These are phyloP conservation scores for Bauhinia variegata DNA, from an alignment of 306 rosid species.

Conservation along the genomic window DNA sequence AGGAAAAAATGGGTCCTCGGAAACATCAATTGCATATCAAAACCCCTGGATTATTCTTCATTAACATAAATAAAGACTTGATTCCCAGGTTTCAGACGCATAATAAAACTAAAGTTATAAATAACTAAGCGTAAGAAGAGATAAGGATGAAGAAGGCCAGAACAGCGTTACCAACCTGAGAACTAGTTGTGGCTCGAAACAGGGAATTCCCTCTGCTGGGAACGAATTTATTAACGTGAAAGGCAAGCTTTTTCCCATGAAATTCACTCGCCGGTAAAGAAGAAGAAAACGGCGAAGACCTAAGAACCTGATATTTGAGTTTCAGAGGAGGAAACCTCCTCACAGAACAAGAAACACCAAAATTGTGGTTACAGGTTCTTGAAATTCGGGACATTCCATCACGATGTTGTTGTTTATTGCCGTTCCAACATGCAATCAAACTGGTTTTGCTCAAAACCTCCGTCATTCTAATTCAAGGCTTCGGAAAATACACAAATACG, in stretches of 20 bases:
- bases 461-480: slow-evolving; percentile 47
- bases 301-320: slow-evolving; percentile 41
- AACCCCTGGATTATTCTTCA: no score
- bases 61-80: neutral
- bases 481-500: neutral
- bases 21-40: no score
- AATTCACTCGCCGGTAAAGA: slow-evolving; percentile 35
- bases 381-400: slow-evolving; percentile 42
- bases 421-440: slow-evolving; percentile 51
- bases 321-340: slow-evolving; percentile 46
- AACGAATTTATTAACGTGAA: slow-evolving; percentile 38
- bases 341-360: slow-evolving; percentile 25
- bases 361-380: slow-evolving; percentile 31
- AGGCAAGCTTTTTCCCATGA: slow-evolving; percentile 43
- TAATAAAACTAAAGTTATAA: no score
- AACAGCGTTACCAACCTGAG: slow-evolving; percentile 56
- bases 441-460: slow-evolving; percentile 51
- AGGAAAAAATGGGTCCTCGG: no score
- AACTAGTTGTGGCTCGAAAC: slow-evolving; percentile 35
- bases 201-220: slow-evolving; percentile 33
- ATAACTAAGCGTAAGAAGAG: neutral
- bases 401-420: slow-evolving; percentile 9
- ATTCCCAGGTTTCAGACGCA: no score
- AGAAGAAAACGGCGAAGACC: slow-evolving; percentile 39
- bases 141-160: neutral